These are phyloP conservation scores for Carex arenaria DNA, from an alignment of 202 grass and related monocot genomes.

Conservation along the genomic window DNA sequence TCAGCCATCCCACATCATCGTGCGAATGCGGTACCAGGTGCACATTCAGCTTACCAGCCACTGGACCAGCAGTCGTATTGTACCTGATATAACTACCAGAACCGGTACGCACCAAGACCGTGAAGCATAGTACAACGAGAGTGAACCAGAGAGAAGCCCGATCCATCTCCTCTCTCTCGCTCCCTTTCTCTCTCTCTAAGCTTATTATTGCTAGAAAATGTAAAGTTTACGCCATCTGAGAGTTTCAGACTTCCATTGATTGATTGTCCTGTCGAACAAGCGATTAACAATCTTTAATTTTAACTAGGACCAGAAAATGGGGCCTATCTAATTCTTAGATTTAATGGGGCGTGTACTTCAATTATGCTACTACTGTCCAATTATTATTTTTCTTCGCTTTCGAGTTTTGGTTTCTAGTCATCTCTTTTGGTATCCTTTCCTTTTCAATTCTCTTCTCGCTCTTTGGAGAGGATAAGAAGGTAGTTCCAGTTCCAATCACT, in stretches of 20 bases:
- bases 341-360: background rate
- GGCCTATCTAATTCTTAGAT: background rate
- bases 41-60: slow-evolving; percentile 64
- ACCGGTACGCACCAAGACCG: background rate
- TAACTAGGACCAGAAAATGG: background rate
- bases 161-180: background rate
- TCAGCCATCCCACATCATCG: slow-evolving; percentile 92
- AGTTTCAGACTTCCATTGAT: background rate
- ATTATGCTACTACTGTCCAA: background rate
- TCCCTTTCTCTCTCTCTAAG: background rate
- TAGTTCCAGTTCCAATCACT: background rate
- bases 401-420: background rate
- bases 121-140: background rate
- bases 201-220: background rate
- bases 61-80: slow-evolving; percentile 41
- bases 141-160: background rate
- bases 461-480: background rate
- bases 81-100: slow-evolving; percentile 17
- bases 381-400: background rate
- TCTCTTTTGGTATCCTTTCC: background rate
- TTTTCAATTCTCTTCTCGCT: background rate
- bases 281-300: background rate
- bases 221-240: no score
- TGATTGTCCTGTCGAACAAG: background rate
- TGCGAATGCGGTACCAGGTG: slow-evolving; percentile 83